Base-by-base conservation (phyloP, 306 rosid species). In the Pueraria montana region DNA sequence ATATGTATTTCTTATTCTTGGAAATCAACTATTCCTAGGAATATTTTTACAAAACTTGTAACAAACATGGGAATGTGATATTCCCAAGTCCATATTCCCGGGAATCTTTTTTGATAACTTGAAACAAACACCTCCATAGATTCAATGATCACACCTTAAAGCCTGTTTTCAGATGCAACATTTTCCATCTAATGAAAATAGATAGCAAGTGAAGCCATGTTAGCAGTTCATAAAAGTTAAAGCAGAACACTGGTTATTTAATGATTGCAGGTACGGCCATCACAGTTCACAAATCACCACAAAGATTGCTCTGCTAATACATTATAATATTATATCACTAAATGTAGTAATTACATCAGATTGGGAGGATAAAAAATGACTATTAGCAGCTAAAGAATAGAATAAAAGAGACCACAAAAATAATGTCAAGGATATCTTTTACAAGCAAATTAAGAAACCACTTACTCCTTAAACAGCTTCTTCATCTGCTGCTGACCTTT, bases 401-500 rank as follows among this genome's bases (percentile, higher is more conserved):
- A 52, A 42, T 71, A 17, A 81, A 55, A 18, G 12, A 18, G 17
- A 53, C 61, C 32, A 21, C 2, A 5, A 49, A 73, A 81, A 48
- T 63, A 26, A 66, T 26, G 70, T 20, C 81, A 82, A 24, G 36
- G 61, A 65, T 40, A 66, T 52, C 68, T 2, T 76, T 34, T 18
- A 43, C 20, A 11, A 30, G 64, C 8, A 82, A 48, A 72, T 70
- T 58, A 46, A 65, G 32, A 78, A 82, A 11, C 20, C 65, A 76
- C 89, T 65, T 73, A 86, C 89, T 86, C 74, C 21, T 82, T 58
- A 76, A 82, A 82, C 49, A 86, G 79, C 78, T 82, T 66, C 46
- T 73, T 48, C 81, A 78, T 78, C 81, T 58, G 14, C 81, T n/a
- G 12, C 74, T 78, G 81, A 78, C 81, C 84, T 72, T 82, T 80